phyloP scores from a whole-genome alignment of 257 asterid genomes.

The Solanum paucissectum region DNA sequence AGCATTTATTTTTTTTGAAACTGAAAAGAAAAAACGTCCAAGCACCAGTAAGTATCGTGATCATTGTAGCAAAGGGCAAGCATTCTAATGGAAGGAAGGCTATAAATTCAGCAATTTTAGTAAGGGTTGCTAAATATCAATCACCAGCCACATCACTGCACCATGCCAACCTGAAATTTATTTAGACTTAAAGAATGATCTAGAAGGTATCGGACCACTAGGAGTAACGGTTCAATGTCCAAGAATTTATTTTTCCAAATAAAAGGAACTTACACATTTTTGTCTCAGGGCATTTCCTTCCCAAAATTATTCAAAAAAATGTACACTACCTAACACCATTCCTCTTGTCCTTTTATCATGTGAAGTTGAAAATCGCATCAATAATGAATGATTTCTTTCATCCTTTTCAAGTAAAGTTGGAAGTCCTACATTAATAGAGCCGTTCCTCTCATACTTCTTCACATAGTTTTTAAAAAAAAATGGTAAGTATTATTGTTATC shows the following conservation, averaged over 20 bases:
- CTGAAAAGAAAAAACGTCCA: not conserved
- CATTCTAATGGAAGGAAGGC: not conserved
- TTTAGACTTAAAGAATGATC: not conserved
- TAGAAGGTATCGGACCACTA: not conserved
- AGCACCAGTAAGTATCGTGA: not conserved
- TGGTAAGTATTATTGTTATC: not conserved
- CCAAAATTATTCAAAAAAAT: not conserved
- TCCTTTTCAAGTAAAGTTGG: not conserved
- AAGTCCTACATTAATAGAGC: not conserved
- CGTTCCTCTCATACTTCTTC: not conserved
- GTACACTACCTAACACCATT: not conserved
- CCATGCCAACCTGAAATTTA: not conserved
- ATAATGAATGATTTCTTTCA: not conserved
- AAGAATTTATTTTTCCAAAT: not conserved
- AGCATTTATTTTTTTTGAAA: not conserved
- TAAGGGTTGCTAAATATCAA: not conserved
- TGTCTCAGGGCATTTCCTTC: not conserved
- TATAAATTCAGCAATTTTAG: not conserved
- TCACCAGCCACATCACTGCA: not conserved
- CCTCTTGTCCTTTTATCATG: not conserved
- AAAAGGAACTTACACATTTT: not conserved
- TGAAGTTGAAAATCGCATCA: not conserved
- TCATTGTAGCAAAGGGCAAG: not conserved
- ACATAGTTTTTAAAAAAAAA: not conserved
- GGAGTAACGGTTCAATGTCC: not conserved